These are phyloP conservation scores for Labyrinthula sp. DNA, from an alignment of 352 stramenopile genomes.

Conservation along the genomic window DNA sequence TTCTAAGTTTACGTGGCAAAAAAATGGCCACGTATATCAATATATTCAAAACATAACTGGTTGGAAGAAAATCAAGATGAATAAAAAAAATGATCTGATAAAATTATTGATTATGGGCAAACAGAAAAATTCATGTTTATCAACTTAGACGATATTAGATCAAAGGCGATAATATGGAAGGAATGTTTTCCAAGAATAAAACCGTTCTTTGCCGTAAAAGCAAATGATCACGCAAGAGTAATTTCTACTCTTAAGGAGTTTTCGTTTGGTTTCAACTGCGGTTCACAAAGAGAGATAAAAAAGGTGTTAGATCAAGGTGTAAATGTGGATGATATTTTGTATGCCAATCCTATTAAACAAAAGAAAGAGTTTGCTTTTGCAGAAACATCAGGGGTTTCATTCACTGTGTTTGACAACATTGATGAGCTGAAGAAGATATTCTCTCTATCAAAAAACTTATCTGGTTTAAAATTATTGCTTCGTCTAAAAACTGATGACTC, in stretches of 20 bases:
- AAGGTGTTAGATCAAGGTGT: constrained; percentile 52
- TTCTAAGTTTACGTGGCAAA: too few species aligned
- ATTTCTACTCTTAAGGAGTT: constrained; percentile 46
- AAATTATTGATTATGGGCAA: too few species aligned
- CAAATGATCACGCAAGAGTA: constrained; percentile 62
- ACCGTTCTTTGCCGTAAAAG: constrained; percentile 88
- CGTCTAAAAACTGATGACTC: constrained; percentile 76
- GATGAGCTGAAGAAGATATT: constrained; percentile 79
- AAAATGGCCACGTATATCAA: too few species aligned
- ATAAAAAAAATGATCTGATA: too few species aligned
- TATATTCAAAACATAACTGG: too few species aligned
- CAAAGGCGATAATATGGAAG: constrained; percentile 14
- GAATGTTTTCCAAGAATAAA: constrained; percentile 36
- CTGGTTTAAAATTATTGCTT: constrained; percentile 57
- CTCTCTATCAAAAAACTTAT: constrained; percentile 50
- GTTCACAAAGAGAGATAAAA: constrained; percentile 59
- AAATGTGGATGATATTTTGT: constrained; percentile 73
- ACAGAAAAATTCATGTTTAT: constrained; percentile 31
- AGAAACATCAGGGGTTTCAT: constrained; percentile 46
- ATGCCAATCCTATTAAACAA: constrained; percentile 80
- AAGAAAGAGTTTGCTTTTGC: constrained; percentile 61
- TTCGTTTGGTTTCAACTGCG: constrained; percentile 71
- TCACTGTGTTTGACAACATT: constrained; percentile 73
- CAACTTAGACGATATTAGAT: constrained; percentile 13
- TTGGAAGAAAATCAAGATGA: too few species aligned